Evolutionary conservation across 2,329 filamentous ascomycete species (phyloP), one percentile per base, ranked within the genome.

Genomic region (Sclerotinia borealis): DNA sequence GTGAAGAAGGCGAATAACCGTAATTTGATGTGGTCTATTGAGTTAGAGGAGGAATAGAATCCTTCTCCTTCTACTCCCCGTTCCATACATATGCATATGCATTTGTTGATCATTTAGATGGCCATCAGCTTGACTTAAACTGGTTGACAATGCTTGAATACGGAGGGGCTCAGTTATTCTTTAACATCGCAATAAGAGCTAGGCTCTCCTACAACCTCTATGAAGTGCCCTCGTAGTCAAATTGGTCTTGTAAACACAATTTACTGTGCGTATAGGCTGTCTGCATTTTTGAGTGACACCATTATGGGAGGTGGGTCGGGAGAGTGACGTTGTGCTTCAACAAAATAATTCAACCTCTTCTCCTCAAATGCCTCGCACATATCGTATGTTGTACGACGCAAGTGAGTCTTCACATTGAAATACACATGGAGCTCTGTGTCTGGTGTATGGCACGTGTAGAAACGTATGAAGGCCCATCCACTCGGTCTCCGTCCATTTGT

Each of bases 381-480:
- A 45, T 58, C 41, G 8, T 45, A 47, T 47, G 41, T 3, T 5
- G 39, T 36, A 25, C 29, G 9, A 58, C 27, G 17, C n/a, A 34
- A 25, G 29, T 58, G 29, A 36, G 17, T 31, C 8, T 25, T 11
- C 45, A 25, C n/a, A 58, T 25, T 7, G 19, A 54, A 56, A 17
- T 34, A 13, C 54, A 45, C 54, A 58, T 58, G 39, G 54, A n/a
- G 15, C 4, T n/a, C 19, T 36, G 39, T 45, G n/a, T 45, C n/a
- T 56, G n/a, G 54, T n/a, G 29, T 43, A 34, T 58, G 27, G 54
- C 54, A 58, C 54, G 54, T 58, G 54, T 58, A n/a, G 27, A 45
- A 9, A 45, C 8, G 39, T 19, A 58, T 47, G 39, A 45, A 34
- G 25, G 19, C 19, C 29, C 13, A 11, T 34, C 39, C 4, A 45